A percentile compares a stretch with the other conserved stretches of the same genome.
These are phyloP conservation scores for Chenopodium suecicum DNA, from an alignment of 148 eudicot genomes.

Conservation along the genomic window DNA sequence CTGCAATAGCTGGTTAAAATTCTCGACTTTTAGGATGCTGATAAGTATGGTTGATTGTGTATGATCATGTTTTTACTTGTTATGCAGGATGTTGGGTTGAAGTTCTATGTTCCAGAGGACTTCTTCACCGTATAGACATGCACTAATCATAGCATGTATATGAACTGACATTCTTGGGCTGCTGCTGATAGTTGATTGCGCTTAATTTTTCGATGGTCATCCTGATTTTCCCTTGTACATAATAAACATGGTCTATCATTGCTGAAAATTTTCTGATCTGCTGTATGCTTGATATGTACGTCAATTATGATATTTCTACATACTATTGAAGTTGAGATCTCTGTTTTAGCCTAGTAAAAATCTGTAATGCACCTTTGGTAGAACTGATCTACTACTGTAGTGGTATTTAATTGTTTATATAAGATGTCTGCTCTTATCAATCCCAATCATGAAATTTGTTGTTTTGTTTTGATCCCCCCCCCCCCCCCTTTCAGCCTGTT, in stretches of 20 bases:
- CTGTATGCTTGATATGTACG: neutral
- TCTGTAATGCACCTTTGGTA: no score
- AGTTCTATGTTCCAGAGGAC: slow-evolving; percentile 73
- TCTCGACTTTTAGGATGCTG: neutral
- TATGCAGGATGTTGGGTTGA: slow-evolving; percentile 71
- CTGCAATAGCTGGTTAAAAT: neutral
- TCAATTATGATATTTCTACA: no score
- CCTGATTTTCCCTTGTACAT: slow-evolving; percentile 3
- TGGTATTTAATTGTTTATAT: no score
- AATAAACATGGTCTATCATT: neutral
- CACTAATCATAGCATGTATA: neutral
- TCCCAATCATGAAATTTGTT: no score
- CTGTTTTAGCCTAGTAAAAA: no score
- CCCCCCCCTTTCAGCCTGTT: no score
- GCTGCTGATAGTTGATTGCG: neutral
- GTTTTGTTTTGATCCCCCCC: no score
- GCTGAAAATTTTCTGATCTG: neutral
- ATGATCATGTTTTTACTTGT: neutral
- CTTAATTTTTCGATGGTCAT: neutral
- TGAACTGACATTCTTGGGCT: neutral
- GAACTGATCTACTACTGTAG: no score
- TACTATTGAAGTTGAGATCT: no score
- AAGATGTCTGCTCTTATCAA: no score
- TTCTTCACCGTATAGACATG: slow-evolving; percentile 36
- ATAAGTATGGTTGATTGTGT: neutral